Percentiles rank a stretch among this genome's conserved stretches.
These are phyloP conservation scores for Trichoderma erinaceum DNA, from an alignment of 495 filamentous ascomycete genomes.

Conservation along the genomic window DNA sequence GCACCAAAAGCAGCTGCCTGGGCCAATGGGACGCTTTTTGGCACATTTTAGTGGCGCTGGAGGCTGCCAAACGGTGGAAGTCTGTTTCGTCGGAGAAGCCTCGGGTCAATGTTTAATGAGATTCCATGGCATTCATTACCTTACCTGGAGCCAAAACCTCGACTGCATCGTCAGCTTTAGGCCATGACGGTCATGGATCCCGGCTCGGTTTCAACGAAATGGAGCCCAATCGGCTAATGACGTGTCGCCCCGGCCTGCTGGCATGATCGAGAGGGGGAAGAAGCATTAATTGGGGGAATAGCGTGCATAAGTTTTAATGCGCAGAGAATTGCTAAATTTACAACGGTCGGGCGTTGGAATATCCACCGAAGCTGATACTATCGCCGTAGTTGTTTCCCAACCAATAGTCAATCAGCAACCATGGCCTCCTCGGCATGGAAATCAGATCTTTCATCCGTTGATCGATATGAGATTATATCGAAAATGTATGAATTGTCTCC, in stretches of 20 bases:
- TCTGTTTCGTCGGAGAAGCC: slow-evolving; percentile 2
- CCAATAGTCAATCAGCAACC: neutral
- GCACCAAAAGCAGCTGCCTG: neutral
- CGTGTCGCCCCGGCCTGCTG: slow-evolving; percentile 12
- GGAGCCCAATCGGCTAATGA: slow-evolving; percentile 4
- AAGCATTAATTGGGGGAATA: neutral
- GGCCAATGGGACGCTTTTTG: neutral
- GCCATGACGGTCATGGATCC: neutral
- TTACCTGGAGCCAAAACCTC: slow-evolving; percentile 4
- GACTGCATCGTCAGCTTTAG: neutral
- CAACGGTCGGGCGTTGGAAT: neutral
- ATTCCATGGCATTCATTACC: no score
- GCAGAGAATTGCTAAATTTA: neutral
- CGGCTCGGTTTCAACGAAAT: neutral
- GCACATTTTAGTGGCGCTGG: neutral
- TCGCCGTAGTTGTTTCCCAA: neutral
- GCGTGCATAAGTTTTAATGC: neutral
- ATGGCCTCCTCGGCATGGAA: slow-evolving; percentile 29
- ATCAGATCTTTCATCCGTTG: slow-evolving; percentile 35
- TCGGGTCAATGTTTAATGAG: neutral
- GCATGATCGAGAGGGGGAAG: slow-evolving; percentile 17
- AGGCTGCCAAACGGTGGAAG: neutral
- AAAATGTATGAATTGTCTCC: slow-evolving; percentile 30
- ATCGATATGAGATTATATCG: slow-evolving; percentile 48
- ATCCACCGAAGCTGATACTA: neutral